Evolutionary conservation across 768 basidiomycete genomes (phyloP).

Genomic region (Hygrophoropsis aurantiaca): DNA sequence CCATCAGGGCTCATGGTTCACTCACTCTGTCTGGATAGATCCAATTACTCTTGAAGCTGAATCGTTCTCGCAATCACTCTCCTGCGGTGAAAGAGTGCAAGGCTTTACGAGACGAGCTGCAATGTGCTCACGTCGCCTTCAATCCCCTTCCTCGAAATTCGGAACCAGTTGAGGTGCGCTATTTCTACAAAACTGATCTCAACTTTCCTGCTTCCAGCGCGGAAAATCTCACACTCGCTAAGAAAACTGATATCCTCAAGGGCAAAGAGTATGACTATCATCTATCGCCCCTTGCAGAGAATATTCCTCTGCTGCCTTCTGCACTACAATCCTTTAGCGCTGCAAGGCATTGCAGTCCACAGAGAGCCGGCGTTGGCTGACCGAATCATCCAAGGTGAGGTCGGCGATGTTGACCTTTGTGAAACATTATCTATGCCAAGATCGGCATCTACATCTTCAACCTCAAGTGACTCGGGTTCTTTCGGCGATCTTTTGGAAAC

Average conservation of each 20-base stretch:
- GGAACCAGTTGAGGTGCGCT: conserved; percentile 20
- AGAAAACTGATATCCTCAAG: conserved; percentile 23
- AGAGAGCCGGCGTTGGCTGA: conserved; percentile 29
- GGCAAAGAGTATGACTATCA: conserved; percentile 26
- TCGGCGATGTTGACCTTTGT: conserved; percentile 23
- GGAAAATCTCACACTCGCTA: conserved; percentile 12
- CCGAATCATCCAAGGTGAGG: conserved; percentile 14
- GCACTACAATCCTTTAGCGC: conserved; percentile 28
- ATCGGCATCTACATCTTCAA: too few relatives aligned
- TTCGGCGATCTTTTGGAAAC: too few relatives aligned
- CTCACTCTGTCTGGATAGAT: too few relatives aligned
- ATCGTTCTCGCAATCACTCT: too few relatives aligned
- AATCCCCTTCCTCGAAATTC: conserved; percentile 8
- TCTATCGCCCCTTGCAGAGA: conserved; percentile 30
- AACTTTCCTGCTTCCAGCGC: conserved; percentile 19
- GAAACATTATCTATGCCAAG: too few relatives aligned
- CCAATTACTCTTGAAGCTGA: too few relatives aligned
- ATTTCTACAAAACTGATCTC: conserved; percentile 18
- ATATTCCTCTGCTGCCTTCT: conserved; percentile 22
- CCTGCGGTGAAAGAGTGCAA: conserved; percentile 24
- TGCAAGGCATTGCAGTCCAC: too few relatives aligned
- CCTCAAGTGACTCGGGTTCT: too few relatives aligned
- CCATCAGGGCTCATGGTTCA: too few relatives aligned
- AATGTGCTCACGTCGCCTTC: conserved; percentile 16
- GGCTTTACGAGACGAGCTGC: conserved; percentile 25